Conservation (phyloP, 1,139 yeast genomes). For the Zygosaccharomyces pseudobailii region DNA sequence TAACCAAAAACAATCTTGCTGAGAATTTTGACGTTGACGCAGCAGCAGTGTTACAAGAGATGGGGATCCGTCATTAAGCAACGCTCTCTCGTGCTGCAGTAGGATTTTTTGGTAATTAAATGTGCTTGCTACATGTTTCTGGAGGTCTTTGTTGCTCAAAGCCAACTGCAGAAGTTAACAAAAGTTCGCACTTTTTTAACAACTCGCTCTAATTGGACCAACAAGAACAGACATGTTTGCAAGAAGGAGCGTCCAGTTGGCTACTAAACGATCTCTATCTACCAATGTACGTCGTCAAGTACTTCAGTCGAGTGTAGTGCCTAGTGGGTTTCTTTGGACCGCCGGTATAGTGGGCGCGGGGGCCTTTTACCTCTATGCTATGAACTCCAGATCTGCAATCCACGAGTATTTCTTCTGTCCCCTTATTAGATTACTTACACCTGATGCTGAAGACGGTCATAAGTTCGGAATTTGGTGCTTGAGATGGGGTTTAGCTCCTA, state of each 20-base stretch:
- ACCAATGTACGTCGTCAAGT: slow-evolving; percentile 10
- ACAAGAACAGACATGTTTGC: slow-evolving; percentile 9
- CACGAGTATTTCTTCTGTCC: slow-evolving; percentile 84
- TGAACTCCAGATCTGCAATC: slow-evolving; percentile 77
- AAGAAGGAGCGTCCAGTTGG: slow-evolving; percentile 10
- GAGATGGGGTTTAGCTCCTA: slow-evolving; percentile 67
- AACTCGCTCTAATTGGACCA: not conserved
- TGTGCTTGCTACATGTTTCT: not conserved
- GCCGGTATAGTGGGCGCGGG: slow-evolving; percentile 38
- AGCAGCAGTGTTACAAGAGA: no score
- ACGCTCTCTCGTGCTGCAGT: no score
- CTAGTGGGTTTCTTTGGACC: slow-evolving; percentile 24
- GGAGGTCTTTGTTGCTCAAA: not conserved
- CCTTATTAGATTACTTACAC: slow-evolving; percentile 56
- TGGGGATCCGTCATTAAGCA: no score
- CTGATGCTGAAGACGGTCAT: slow-evolving; percentile 82
- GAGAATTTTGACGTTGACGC: no score
- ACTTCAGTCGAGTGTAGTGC: slow-evolving; percentile 22
- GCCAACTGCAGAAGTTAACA: not conserved
- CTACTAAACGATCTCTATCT: slow-evolving; percentile 13
- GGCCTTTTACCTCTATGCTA: slow-evolving; percentile 42
- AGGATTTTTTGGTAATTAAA: no score
- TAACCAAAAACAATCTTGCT: no score
- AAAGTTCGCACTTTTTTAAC: slow-evolving; percentile 1
- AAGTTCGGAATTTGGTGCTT: slow-evolving; percentile 63